Evolutionary conservation across 176 grass and related monocot genomes (phyloP).

Genomic region (Musa beccarii): DNA sequence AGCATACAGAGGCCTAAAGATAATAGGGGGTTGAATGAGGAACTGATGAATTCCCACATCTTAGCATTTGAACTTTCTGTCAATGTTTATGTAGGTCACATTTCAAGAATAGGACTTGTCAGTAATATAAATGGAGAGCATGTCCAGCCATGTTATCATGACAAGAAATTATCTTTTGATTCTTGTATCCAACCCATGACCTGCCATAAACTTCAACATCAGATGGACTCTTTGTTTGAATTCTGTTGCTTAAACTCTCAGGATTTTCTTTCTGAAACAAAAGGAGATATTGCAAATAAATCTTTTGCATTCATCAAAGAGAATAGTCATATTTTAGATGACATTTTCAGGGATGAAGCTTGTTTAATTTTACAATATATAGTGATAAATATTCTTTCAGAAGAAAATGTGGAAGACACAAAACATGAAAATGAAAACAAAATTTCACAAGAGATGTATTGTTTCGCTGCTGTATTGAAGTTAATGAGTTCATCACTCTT

Average conservation of each 20-base stretch:
- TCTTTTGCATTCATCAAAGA: not conserved
- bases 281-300: constrained; percentile 3
- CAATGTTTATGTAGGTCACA: constrained; percentile 13
- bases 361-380: constrained; percentile 13
- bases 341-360: not conserved
- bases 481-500: constrained; percentile 20
- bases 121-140: not conserved
- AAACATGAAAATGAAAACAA: not conserved
- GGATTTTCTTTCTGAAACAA: constrained; percentile 7
- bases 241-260: constrained; percentile 2
- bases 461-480: constrained; percentile 7
- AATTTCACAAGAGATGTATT: not conserved
- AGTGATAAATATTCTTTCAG: constrained; percentile 1
- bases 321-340: constrained; percentile 8
- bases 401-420: not conserved
- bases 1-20: constrained; percentile 3
- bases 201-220: not conserved
- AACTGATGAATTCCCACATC: not conserved
- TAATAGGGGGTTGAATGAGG: not conserved
- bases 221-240: not conserved
- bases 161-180: not conserved
- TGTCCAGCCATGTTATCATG: not conserved
- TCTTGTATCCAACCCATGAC: not conserved
- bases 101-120: constrained; percentile 9
- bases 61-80: constrained; percentile 9